phyloP scores from a whole-genome alignment of 495 filamentous ascomycete genomes.

The Rhypophila decipiens region DNA sequence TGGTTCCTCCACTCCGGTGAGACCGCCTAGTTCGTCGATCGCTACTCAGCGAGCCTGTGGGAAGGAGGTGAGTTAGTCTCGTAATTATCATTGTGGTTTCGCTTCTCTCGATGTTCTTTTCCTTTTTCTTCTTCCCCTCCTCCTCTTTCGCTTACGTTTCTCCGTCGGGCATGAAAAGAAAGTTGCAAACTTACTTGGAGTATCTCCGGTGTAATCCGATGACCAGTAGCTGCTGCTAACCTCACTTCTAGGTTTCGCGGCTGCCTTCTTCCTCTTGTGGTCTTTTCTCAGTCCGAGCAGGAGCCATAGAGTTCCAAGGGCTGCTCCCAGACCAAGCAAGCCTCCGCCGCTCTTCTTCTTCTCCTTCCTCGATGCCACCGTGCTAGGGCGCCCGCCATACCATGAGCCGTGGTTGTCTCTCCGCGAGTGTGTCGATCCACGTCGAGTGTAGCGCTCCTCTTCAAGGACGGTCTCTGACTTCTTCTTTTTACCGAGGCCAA shows the following conservation, averaged over 20 bases:
- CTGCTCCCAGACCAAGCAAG: constrained; percentile 53
- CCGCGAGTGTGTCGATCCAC: constrained; percentile 31
- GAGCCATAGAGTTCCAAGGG: constrained; percentile 60
- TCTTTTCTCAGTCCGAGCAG: constrained; percentile 73
- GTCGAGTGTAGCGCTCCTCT: constrained; percentile 62
- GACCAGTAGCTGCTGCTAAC: constrained; percentile 44
- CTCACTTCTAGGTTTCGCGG: constrained; percentile 41
- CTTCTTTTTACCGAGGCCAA: constrained; percentile 52
- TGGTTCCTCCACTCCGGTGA: constrained; percentile 10
- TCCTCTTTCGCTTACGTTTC: no score
- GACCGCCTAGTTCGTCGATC: constrained; percentile 25
- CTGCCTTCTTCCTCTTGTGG: constrained; percentile 38
- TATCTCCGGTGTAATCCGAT: constrained; percentile 38
- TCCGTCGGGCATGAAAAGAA: no score
- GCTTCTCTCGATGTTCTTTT: no score
- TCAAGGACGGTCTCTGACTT: constrained; percentile 53
- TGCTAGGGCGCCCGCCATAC: constrained; percentile 54
- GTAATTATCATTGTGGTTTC: constrained; percentile 10
- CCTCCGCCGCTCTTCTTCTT: constrained; percentile 44
- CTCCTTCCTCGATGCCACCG: constrained; percentile 48
- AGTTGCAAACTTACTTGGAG: constrained; percentile 48
- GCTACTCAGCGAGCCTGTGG: constrained; percentile 36
- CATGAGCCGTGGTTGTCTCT: constrained; percentile 52
- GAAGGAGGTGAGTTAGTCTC: constrained; percentile 6
- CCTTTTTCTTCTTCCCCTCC: no score